Evolutionary conservation across 1,284 basidiomycete genomes (phyloP).

Genomic region (Stygiomarasmius scandens): DNA sequence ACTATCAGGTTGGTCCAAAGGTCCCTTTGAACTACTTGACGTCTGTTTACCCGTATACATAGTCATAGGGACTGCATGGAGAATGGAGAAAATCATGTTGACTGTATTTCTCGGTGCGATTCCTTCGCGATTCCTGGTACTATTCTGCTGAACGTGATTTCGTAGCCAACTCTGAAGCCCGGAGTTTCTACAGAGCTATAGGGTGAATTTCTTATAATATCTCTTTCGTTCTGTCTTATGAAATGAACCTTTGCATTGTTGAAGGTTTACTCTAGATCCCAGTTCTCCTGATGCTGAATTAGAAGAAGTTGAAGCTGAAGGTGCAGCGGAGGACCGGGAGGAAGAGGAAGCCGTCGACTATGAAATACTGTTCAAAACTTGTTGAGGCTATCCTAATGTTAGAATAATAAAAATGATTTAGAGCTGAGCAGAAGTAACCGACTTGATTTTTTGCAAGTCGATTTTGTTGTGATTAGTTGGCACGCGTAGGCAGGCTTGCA

Average conservation of each 20-base stretch:
- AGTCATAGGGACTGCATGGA: slow-evolving; percentile 50
- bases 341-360: slow-evolving; percentile 51
- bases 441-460: too few species aligned
- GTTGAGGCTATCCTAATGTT: background rate
- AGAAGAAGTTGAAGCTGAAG: slow-evolving; percentile 25
- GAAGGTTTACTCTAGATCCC: slow-evolving; percentile 61
- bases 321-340: slow-evolving; percentile 15
- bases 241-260: background rate
- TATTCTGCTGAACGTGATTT: background rate
- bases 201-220: slow-evolving; percentile 45
- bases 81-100: slow-evolving; percentile 71
- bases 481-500: background rate
- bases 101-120: slow-evolving; percentile 67
- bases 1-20: slow-evolving; percentile 29
- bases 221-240: background rate
- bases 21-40: background rate
- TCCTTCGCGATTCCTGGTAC: too few species aligned
- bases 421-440: too few species aligned
- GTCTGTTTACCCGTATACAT: background rate
- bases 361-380: slow-evolving; percentile 51
- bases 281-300: slow-evolving; percentile 52
- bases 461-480: background rate
- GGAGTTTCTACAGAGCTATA: slow-evolving; percentile 55
- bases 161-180: slow-evolving; percentile 56
- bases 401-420: too few species aligned